Base-by-base conservation (phyloP, 768 basidiomycete species). In the Lentinus tigrinus region DNA sequence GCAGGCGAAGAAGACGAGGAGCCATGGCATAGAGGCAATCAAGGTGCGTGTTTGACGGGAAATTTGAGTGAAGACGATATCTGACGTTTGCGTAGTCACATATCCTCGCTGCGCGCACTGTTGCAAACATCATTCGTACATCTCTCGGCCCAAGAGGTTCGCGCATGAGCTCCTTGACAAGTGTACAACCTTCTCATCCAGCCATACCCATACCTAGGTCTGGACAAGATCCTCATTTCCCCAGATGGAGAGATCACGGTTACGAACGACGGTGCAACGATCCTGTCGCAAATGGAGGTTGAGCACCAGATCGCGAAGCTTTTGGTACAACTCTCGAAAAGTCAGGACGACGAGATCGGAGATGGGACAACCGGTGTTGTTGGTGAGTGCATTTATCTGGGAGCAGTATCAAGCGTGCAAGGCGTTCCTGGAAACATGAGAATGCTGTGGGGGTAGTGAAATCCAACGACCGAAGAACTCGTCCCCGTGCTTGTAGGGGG, bases 331-430 rank as follows among this genome's bases (percentile, higher is more conserved):
- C 80, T 98, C 40, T 95, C 93, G 17, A 96, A 95, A 79, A 94
- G 91, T 71, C 97, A 99, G 77, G 97, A 99, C 72, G 97, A 99
- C 73, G 97, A 99, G 78, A 96, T 99, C 71, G 97, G 97, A 24
- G 97, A 99, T 75, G 97, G 97, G 58, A 98, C 97, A 6, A 98
- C 97, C 27, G 97, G 97, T 72, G 97, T 99, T 58, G 97, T 98
- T 62, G 95, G 95, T 96, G 70, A 69, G 93, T 83, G 47, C 23
- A 5, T 10, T 38, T 17, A 0, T 19, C 31, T 42, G n/a, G n/a
- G n/a, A n/a, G n/a, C n/a, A n/a, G n/a, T n/a, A n/a, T n/a, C n/a
- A n/a, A n/a, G n/a, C n/a, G n/a, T n/a, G n/a, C n/a, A n/a, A n/a
- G n/a, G n/a, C n/a, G n/a, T n/a, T n/a, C n/a, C n/a, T n/a, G n/a